Conservation (phyloP, 192 early-diverging fungal genomes). For the Podila horticola region DNA sequence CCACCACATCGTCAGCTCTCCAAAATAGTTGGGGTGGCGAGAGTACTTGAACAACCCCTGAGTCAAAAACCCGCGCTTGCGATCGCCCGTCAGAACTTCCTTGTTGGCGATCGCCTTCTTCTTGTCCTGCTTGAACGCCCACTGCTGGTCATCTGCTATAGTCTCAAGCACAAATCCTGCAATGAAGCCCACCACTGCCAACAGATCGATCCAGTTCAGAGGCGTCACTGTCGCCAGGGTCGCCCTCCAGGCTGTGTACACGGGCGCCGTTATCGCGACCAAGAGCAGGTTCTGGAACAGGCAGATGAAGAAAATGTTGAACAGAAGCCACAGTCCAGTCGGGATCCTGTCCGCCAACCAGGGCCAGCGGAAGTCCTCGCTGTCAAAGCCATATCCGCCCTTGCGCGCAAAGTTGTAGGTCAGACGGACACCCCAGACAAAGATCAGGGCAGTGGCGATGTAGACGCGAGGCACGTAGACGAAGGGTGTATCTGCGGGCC, state of each 20-base stretch:
- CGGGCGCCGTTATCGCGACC: conserved; percentile 63
- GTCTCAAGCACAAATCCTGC: conserved; percentile 68
- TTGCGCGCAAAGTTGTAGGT: conserved; percentile 86
- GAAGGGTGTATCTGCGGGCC: conserved; percentile 26
- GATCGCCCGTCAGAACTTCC: conserved; percentile 52
- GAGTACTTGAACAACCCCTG: conserved; percentile 77
- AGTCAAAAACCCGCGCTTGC: conserved; percentile 74
- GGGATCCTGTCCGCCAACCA: conserved; percentile 39
- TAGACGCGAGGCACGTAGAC: conserved; percentile 20
- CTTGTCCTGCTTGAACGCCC: conserved; percentile 70
- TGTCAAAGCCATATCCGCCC: conserved; percentile 74
- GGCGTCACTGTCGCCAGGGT: neutral
- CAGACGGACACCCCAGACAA: conserved; percentile 78
- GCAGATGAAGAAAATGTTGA: conserved; percentile 82
- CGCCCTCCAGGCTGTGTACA: conserved; percentile 53
- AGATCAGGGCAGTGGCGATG: conserved; percentile 58
- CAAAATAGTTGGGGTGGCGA: conserved; percentile 89
- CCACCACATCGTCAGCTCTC: conserved; percentile 78
- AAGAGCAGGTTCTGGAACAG: conserved; percentile 79
- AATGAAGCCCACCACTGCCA: conserved; percentile 56
- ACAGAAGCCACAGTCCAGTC: conserved; percentile 46
- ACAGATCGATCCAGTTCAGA: conserved; percentile 58
- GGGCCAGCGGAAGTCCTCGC: conserved; percentile 85
- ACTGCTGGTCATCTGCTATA: conserved; percentile 88
- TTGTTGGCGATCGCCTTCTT: conserved; percentile 53